Evolutionary conservation across 139 green algal genomes (phyloP), one percentile per base, ranked within the genome.

Genomic region (Chlamydomonas asymmetrica): DNA sequence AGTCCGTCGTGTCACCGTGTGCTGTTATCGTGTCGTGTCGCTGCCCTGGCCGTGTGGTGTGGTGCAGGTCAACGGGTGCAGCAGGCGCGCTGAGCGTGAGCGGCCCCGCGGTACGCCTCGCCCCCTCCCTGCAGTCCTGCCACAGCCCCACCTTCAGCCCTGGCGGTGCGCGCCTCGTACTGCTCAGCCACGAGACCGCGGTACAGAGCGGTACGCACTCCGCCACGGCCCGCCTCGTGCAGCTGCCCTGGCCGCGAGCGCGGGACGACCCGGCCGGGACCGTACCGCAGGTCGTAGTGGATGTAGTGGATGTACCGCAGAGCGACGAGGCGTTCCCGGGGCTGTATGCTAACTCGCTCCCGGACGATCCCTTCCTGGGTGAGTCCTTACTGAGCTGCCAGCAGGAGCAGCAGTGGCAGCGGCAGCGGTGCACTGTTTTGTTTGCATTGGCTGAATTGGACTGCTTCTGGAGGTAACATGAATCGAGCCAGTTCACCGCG

Each of bases 161-260:
- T 0, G 84, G 91, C 29, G 91, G 91, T 0, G 3, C 29, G 13
- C 59, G 40, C 5, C 85, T 98, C n/a, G 68, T 94, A 13, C 95
- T 94, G 73, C 74, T 98, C 8, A 93, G 83, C 1, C 83, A 94
- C 31, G 67, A 86, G 18, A 81, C 85, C 5, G 91, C 93, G 1
- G 86, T 88, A 9, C 16, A 43, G 10, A 92, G 69, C 1, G 93
- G 93, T 45, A 80, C 70, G 35, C 94, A 98, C 86, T 74, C 45
- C 54, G 91, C 82, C 23, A 97, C 94, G 7, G 82, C 78, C 5
- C 73, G 85, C 3, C 77, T 98, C 37, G 83, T 87, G 63, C 65
- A 65, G 13, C 63, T 95, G 29, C n/a, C 41, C 25, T 94, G 92
- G 93, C 43, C 70, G 0, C 57, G 73, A 16, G 61, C 74, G 37